Evolutionary conservation across 2,329 filamentous ascomycete species (phyloP).

Genomic region (Pestalotiopsis sp.): DNA sequence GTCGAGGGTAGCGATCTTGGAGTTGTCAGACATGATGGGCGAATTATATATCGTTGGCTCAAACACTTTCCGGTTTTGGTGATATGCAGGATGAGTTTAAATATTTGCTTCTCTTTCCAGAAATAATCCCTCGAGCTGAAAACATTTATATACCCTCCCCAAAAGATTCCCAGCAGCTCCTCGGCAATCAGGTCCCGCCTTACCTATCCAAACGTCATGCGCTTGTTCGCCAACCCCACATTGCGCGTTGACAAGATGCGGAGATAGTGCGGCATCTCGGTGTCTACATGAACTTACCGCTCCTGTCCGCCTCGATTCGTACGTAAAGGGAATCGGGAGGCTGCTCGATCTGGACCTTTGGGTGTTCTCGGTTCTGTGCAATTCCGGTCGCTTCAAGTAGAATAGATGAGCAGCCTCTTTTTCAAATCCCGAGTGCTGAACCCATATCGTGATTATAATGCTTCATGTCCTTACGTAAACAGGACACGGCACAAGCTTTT

Average conservation of each 20-base stretch:
- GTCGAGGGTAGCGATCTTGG: conserved; percentile 31
- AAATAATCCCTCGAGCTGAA: not conserved
- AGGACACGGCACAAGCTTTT: too few species aligned
- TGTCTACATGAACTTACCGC: not conserved
- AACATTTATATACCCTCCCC: not conserved
- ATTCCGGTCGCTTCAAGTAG: too few species aligned
- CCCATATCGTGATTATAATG: too few species aligned
- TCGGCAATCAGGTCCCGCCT: not conserved
- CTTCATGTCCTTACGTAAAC: too few species aligned
- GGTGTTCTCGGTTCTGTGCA: too few species aligned
- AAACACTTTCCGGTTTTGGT: not conserved
- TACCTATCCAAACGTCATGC: conserved; percentile 2
- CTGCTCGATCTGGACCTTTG: too few species aligned
- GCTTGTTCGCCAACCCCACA: conserved; percentile 9
- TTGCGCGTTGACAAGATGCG: conserved; percentile 1
- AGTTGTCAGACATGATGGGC: conserved; percentile 12
- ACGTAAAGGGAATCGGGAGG: not conserved
- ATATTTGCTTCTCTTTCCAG: not conserved
- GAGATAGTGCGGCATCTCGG: conserved; percentile 14
- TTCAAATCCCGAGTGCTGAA: too few species aligned
- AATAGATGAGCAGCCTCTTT: too few species aligned
- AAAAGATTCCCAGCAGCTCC: not conserved
- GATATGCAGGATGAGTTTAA: not conserved
- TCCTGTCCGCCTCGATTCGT: not conserved
- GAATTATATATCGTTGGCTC: not conserved